Conservation (phyloP, 768 basidiomycete species). For the Mrakia gelida region DNA sequence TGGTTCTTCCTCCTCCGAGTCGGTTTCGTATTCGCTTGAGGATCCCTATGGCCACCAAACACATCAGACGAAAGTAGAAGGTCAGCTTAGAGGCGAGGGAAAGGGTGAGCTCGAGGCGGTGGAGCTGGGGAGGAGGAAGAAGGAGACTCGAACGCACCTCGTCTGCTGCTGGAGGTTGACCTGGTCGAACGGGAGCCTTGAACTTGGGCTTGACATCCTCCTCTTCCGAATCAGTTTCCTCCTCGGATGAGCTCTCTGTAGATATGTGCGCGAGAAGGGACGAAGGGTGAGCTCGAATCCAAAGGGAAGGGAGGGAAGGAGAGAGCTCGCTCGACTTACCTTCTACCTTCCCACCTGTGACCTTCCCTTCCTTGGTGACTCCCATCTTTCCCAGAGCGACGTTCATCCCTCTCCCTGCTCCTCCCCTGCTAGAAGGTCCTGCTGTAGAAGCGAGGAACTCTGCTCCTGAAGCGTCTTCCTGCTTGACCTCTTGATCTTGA, state of each 20-base stretch:
- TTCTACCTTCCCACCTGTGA: constrained; percentile 23
- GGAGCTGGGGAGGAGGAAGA: constrained; percentile 16
- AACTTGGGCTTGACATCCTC: constrained; percentile 23
- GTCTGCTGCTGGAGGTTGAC: constrained; percentile 1
- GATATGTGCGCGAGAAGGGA: neutral
- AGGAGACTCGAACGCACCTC: constrained; percentile 36
- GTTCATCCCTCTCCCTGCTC: constrained; percentile 10
- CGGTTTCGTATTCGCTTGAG: constrained; percentile 41
- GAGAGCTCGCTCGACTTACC: constrained; percentile 11
- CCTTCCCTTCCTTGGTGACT: constrained; percentile 18
- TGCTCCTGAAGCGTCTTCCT: constrained; percentile 13
- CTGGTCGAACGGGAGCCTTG: constrained; percentile 20
- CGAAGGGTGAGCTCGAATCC: neutral
- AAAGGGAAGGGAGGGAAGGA: neutral
- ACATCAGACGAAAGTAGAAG: constrained; percentile 31
- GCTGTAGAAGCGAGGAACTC: constrained; percentile 14
- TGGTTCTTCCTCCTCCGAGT: constrained; percentile 42
- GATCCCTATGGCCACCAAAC: constrained; percentile 23
- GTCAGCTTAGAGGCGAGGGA: constrained; percentile 32
- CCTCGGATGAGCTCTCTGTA: constrained; percentile 23
- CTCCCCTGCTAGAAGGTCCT: neutral
- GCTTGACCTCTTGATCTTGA: neutral
- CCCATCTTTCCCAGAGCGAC: constrained; percentile 29
- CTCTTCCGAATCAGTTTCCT: constrained; percentile 23
- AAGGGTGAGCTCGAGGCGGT: constrained; percentile 48